Percentiles rank a stretch among this genome's conserved stretches.
Conservation (phyloP, 2,329 filamentous ascomycete species). For the Grosmannia huntii region DNA sequence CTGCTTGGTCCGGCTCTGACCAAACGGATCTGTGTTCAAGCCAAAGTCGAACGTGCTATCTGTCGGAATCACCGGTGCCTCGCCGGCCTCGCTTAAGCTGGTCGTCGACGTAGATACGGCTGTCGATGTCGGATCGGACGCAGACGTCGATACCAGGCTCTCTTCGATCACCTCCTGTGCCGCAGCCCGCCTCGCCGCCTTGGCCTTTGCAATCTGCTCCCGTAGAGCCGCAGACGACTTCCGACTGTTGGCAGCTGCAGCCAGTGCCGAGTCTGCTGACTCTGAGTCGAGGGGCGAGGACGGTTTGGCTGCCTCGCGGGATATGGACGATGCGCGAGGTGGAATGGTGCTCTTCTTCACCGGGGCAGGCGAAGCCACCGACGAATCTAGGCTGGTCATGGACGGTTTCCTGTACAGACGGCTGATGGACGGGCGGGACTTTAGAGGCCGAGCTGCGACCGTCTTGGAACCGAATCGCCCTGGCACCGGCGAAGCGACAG, state of each 20-base stretch:
- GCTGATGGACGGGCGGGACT: constrained; percentile 38
- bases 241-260: constrained; percentile 16
- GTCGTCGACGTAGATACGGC: background rate
- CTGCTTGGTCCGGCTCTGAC: constrained; percentile 44
- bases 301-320: constrained; percentile 21
- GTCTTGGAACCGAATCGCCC: constrained; percentile 27
- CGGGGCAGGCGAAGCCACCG: constrained; percentile 15
- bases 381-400: constrained; percentile 24
- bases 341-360: constrained; percentile 26
- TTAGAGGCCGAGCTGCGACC: constrained; percentile 29
- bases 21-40: constrained; percentile 55
- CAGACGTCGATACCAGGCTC: background rate
- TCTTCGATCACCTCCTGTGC: constrained; percentile 12
- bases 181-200: constrained; percentile 58
- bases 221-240: constrained; percentile 73
- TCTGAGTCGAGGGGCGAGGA: constrained; percentile 23
- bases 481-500: background rate
- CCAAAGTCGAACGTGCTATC: constrained; percentile 46
- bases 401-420: constrained; percentile 44
- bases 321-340: constrained; percentile 26
- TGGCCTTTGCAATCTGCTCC: constrained; percentile 87
- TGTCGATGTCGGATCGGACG: background rate
- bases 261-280: constrained; percentile 19
- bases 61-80: constrained; percentile 30
- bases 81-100: constrained; percentile 14